Evolutionary conservation across 139 green algal species (phyloP), one percentile per base, ranked within the genome.

Genomic region (Coelastrella sp.): DNA sequence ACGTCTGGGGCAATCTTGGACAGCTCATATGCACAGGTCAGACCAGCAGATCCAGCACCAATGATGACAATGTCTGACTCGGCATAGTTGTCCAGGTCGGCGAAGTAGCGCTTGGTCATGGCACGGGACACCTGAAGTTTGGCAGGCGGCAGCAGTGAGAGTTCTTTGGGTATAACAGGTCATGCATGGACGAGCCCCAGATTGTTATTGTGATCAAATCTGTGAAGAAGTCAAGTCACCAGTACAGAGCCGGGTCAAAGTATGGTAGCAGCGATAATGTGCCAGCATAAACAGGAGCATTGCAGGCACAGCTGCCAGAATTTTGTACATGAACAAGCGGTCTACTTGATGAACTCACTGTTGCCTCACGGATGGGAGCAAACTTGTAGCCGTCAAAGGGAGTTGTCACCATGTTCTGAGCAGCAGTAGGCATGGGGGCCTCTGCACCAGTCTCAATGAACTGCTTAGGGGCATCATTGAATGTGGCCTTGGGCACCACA

Each of bases 1-100:
- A 98, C 62, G 25, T 99, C 91, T 32, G 97, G 97, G 80, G 96
- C 88, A 3, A 91, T 76, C 92, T 98, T 98, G 89, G 89, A 92
- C 15, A 99, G 92, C 94, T 99, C 97, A 60, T 98, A 99, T 0
- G 97, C 97, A 89, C 93, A 98, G 3, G 92, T 92, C 23, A 99
- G 94, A 66, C 97, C 97, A 11, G 95, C 94, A 13, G 87, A 93
- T 64, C 93, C 91, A 34, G 93, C 93, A 37, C 93, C 93, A n/a
- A 91, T 86, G 64, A 96, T 91, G 30, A 94, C 79, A 1, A 88
- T 84, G 69, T 96, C 92, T 13, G 85, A 84, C 78, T 96, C 94
- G 11, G 97, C 96, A 67, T 96, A 96, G 35, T 94, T 88, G 82
- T 98, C 84, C 84, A 99, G 85, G 86, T 98, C 96, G 15, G 91